Evolutionary conservation across 352 stramenopile species (phyloP).

Genomic region (Pythium oligandrum): DNA sequence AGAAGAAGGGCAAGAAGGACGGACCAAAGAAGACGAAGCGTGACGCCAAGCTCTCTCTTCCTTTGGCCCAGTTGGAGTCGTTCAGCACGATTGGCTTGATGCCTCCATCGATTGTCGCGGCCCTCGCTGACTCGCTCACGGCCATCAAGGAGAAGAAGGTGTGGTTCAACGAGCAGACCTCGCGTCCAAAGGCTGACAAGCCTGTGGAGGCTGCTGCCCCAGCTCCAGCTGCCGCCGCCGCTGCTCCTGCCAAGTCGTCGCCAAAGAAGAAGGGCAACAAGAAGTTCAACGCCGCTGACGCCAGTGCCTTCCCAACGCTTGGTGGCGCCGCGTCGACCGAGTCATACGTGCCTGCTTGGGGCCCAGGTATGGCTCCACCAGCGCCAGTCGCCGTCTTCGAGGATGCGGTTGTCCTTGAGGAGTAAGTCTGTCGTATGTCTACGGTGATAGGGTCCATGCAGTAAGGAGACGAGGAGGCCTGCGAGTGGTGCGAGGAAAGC

Average conservation of each 20-base stretch:
- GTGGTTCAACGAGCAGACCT: slow-evolving; percentile 74
- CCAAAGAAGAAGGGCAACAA: slow-evolving; percentile 72
- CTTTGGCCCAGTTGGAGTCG: slow-evolving; percentile 78
- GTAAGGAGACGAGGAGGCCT: no score
- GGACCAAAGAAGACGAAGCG: slow-evolving; percentile 76
- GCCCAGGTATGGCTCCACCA: slow-evolving; percentile 45
- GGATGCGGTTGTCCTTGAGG: slow-evolving; percentile 13
- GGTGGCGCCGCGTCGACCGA: slow-evolving; percentile 35
- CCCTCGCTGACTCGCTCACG: slow-evolving; percentile 84
- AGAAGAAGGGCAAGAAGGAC: slow-evolving; percentile 56
- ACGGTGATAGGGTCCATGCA: no score
- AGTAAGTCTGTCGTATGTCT: no score
- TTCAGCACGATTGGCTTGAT: slow-evolving; percentile 91
- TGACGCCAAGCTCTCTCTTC: slow-evolving; percentile 68
- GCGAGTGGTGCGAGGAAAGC: no score
- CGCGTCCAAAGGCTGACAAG: slow-evolving; percentile 35
- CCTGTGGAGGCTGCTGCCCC: slow-evolving; percentile 9
- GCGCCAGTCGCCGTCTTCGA: slow-evolving; percentile 24
- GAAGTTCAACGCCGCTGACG: slow-evolving; percentile 79
- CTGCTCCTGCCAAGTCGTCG: slow-evolving; percentile 23
- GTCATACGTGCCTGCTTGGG: slow-evolving; percentile 27
- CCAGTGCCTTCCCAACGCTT: slow-evolving; percentile 77
- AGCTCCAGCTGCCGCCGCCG: slow-evolving; percentile 12
- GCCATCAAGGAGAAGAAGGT: slow-evolving; percentile 96
- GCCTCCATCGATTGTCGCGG: slow-evolving; percentile 82